phyloP scores from a whole-genome alignment of 768 basidiomycete genomes.

The Lactarius hengduanensis region DNA sequence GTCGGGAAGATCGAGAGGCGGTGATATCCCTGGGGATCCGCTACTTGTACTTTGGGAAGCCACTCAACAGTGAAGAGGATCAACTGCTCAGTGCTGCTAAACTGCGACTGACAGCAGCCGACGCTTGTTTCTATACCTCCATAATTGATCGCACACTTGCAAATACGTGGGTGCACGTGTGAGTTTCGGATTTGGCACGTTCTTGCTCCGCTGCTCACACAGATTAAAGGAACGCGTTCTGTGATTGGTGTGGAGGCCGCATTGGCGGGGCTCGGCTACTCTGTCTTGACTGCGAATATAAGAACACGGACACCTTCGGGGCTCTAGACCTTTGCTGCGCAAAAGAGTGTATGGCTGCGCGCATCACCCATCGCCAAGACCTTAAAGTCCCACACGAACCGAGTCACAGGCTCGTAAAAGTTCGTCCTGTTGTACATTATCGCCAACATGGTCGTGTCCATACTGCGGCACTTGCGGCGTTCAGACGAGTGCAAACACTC shows the following conservation, averaged over 20 bases:
- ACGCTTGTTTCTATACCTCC: slow-evolving; percentile 30
- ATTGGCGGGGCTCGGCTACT: slow-evolving; percentile 35
- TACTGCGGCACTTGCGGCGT: slow-evolving; percentile 1
- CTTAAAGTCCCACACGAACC: slow-evolving; percentile 16
- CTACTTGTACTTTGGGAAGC: slow-evolving; percentile 26
- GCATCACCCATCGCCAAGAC: slow-evolving; percentile 25
- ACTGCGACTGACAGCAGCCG: slow-evolving; percentile 31
- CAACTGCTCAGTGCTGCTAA: slow-evolving; percentile 23
- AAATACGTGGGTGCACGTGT: slow-evolving; percentile 30
- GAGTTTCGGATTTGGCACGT: background rate
- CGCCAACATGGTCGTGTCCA: slow-evolving; percentile 13
- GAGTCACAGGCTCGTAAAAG: slow-evolving; percentile 4
- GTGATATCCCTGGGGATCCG: slow-evolving; percentile 33
- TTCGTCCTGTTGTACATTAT: background rate
- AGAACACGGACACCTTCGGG: slow-evolving; percentile 4
- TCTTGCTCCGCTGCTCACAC: background rate
- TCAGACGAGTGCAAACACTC: background rate
- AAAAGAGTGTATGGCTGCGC: slow-evolving; percentile 30
- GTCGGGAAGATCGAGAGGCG: slow-evolving; percentile 31
- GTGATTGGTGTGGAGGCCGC: slow-evolving; percentile 33
- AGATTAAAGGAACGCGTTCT: slow-evolving; percentile 24
- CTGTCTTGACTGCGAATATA: slow-evolving; percentile 35
- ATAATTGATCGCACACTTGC: slow-evolving; percentile 26
- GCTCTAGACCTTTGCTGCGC: slow-evolving; percentile 36
- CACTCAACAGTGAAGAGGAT: slow-evolving; percentile 27